A percentile compares a stretch with the other conserved stretches of the same genome.
phyloP scores from a whole-genome alignment of 1,139 yeast genomes.

The Scheffersomyces stambukii region DNA sequence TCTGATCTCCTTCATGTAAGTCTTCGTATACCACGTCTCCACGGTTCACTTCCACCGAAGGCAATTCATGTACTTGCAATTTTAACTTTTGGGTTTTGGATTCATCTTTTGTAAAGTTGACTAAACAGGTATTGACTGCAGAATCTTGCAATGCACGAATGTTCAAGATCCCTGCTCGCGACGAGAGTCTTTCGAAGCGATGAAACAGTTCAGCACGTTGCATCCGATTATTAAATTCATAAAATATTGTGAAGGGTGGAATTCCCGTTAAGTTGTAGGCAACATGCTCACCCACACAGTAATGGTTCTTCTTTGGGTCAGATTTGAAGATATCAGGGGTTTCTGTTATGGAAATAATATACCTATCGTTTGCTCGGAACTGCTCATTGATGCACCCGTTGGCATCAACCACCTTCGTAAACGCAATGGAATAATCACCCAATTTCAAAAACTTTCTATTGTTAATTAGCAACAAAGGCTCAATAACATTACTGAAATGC shows the following conservation, averaged over 20 bases:
- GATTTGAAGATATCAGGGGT: slow-evolving; percentile 61
- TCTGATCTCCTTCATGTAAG: slow-evolving; percentile 87
- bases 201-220: slow-evolving; percentile 59
- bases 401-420: slow-evolving; percentile 58
- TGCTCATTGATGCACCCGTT: slow-evolving; percentile 61
- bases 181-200: slow-evolving; percentile 65
- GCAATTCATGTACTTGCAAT: slow-evolving; percentile 69
- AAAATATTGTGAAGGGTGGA: slow-evolving; percentile 73
- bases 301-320: slow-evolving; percentile 36
- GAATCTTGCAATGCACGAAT: slow-evolving; percentile 74
- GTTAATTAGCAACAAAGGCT: slow-evolving; percentile 13
- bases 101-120: slow-evolving; percentile 45
- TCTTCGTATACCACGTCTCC: slow-evolving; percentile 71
- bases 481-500: slow-evolving; percentile 13
- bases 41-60: slow-evolving; percentile 84
- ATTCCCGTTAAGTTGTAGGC: slow-evolving; percentile 72
- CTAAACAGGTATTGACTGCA: slow-evolving; percentile 65
- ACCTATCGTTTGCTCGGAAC: slow-evolving; percentile 32
- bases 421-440: slow-evolving; percentile 55
- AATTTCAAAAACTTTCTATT: slow-evolving; percentile 15
- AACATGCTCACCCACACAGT: slow-evolving; percentile 91
- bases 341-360: slow-evolving; percentile 60
- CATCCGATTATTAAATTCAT: slow-evolving; percentile 62
- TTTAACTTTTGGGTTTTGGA: slow-evolving; percentile 39
- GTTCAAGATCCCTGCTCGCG: slow-evolving; percentile 70